Conservation (phyloP, 108 stramenopile species). For the Stephanodiscus triporus region DNA sequence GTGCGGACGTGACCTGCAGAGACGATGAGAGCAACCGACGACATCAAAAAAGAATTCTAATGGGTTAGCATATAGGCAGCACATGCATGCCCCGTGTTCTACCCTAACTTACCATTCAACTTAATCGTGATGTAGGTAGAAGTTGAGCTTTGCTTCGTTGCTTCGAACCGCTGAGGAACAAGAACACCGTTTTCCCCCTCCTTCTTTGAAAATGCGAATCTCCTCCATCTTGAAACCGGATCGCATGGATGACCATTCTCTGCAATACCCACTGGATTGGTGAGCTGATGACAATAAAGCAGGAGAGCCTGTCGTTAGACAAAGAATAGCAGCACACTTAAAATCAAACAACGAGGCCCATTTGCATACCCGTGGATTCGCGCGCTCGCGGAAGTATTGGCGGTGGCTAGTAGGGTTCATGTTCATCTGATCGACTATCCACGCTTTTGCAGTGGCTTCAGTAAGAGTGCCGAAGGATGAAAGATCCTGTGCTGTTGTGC, state of each 20-base stretch:
- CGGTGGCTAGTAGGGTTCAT: conserved; percentile 33
- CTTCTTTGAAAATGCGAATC: conserved; percentile 29
- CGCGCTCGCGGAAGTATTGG: conserved; percentile 35
- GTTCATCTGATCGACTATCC: conserved; percentile 37
- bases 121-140: conserved; percentile 40
- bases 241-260: conserved; percentile 41
- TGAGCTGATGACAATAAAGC: conserved; percentile 23
- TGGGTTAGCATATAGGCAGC: neutral
- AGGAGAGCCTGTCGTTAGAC: neutral
- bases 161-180: conserved; percentile 7
- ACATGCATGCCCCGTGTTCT: neutral
- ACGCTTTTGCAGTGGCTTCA: conserved; percentile 18
- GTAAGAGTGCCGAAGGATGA: conserved; percentile 29
- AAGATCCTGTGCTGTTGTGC: conserved; percentile 33
- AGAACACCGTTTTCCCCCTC: conserved; percentile 23
- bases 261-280: conserved; percentile 39
- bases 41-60: neutral
- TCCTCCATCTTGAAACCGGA: conserved; percentile 29
- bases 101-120: conserved; percentile 28
- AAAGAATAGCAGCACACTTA: neutral
- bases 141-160: conserved; percentile 20
- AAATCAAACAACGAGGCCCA: neutral
- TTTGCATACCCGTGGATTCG: conserved; percentile 41
- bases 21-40: neutral
- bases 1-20: conserved; percentile 36